Conservation (phyloP, 2,329 filamentous ascomycete species). For the Fusarium virguliforme region DNA sequence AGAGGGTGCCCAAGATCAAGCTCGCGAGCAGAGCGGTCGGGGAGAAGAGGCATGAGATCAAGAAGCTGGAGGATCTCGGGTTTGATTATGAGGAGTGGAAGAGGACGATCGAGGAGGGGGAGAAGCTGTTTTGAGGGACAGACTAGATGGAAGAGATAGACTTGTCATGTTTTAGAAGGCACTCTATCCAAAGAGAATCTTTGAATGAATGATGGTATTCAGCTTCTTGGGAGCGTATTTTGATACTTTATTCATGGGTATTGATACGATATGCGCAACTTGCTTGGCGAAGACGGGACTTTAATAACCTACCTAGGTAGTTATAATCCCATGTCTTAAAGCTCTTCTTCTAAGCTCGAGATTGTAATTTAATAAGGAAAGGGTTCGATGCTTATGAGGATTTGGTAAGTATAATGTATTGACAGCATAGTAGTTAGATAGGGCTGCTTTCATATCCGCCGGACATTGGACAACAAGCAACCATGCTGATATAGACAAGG, state of each 20-base stretch:
- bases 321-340: background rate
- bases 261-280: too few species aligned
- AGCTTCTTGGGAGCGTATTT: background rate
- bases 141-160: background rate
- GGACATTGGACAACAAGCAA: too few species aligned
- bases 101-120: conserved; percentile 40
- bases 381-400: background rate
- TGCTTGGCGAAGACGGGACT: too few species aligned
- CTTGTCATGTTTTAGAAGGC: too few species aligned
- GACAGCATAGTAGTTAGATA: too few species aligned
- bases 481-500: background rate
- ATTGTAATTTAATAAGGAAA: background rate
- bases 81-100: conserved; percentile 58
- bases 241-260: background rate
- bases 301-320: too few species aligned
- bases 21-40: conserved; percentile 57
- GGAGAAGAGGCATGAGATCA: conserved; percentile 55
- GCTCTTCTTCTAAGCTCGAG: background rate
- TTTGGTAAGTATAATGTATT: background rate
- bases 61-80: conserved; percentile 56
- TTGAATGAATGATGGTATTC: background rate
- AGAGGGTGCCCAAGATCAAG: conserved; percentile 61
- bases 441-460: too few species aligned
- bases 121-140: conserved; percentile 27
- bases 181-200: too few species aligned